Conservation (phyloP, 495 filamentous ascomycete genomes). For the Neurospora sp. region DNA sequence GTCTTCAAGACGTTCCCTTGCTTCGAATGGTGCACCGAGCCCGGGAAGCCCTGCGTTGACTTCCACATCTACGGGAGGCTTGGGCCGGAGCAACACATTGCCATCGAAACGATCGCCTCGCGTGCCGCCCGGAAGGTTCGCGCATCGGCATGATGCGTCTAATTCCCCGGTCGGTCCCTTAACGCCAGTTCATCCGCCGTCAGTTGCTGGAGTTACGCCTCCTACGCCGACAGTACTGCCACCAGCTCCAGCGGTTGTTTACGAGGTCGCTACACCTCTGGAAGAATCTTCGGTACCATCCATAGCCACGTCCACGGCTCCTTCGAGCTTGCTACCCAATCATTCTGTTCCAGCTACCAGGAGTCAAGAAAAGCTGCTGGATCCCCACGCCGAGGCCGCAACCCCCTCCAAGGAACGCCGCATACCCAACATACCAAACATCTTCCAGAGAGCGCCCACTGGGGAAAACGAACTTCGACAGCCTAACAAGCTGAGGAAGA, state of each 20-base stretch:
- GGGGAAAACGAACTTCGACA: constrained; percentile 54
- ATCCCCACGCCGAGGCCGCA: constrained; percentile 31
- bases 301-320: constrained; percentile 2
- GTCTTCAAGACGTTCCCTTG: constrained; percentile 56
- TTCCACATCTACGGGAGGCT: constrained; percentile 45
- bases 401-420: constrained; percentile 65
- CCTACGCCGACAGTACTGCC: constrained; percentile 2
- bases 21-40: constrained; percentile 59
- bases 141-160: constrained; percentile 21
- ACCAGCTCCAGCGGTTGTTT: constrained; percentile 14
- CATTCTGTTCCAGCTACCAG: constrained; percentile 23
- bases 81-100: constrained; percentile 87
- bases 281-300: constrained; percentile 8
- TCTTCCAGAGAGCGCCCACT: constrained; percentile 61
- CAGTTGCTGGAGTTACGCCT: background rate
- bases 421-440: constrained; percentile 49
- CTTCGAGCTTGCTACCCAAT: constrained; percentile 4
- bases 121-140: constrained; percentile 43
- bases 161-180: constrained; percentile 24
- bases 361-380: constrained; percentile 40
- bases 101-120: constrained; percentile 87
- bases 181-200: constrained; percentile 16
- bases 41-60: constrained; percentile 58
- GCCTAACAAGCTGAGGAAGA: constrained; percentile 82
- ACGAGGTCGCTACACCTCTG: constrained; percentile 18